Percentiles rank a stretch among this genome's conserved stretches.
These are phyloP conservation scores for Mangifera indica DNA, from an alignment of 345 rosid genomes.

Conservation along the genomic window DNA sequence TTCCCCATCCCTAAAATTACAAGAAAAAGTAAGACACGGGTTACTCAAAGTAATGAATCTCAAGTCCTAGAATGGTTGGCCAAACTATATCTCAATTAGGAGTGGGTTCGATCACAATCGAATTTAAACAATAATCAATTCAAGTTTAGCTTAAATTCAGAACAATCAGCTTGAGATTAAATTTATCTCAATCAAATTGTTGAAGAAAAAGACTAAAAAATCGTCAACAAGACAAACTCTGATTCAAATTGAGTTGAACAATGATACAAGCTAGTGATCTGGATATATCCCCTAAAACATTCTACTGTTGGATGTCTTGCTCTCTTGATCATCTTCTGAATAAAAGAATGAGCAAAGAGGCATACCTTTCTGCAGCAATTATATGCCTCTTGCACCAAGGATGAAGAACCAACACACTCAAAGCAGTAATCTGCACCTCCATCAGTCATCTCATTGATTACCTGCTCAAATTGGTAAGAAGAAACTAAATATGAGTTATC, in stretches of 20 bases:
- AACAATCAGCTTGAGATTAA: no score
- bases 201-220: no score
- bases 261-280: background rate
- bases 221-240: no score
- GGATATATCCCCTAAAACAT: background rate
- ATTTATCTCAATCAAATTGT: no score
- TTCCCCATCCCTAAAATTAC: conserved; percentile 79
- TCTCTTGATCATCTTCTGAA: background rate
- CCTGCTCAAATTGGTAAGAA: conserved; percentile 23
- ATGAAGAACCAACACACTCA: conserved; percentile 65
- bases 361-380: conserved; percentile 65
- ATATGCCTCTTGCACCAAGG: conserved; percentile 63
- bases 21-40: background rate
- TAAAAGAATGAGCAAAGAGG: background rate
- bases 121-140: no score
- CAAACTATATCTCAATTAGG: background rate
- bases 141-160: no score
- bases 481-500: no score
- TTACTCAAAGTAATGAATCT: background rate
- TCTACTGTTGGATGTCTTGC: background rate
- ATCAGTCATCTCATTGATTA: conserved; percentile 65
- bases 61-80: no score
- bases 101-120: no score
- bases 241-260: no score
- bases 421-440: conserved; percentile 88